phyloP scores from a whole-genome alignment of 1,284 basidiomycete species.

The Termitomyces sp. region DNA sequence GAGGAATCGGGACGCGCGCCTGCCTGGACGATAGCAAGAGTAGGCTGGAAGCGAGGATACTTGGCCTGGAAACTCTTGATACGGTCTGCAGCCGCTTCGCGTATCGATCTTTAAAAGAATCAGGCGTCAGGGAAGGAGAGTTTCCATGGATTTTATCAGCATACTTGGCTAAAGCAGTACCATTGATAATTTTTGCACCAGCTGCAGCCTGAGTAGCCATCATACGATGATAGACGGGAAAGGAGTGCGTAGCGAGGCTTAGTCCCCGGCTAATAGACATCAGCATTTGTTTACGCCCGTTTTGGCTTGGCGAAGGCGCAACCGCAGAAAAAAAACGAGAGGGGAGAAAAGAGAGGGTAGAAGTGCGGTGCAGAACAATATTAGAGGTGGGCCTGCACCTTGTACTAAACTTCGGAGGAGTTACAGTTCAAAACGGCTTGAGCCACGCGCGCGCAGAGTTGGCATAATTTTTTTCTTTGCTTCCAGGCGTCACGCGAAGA shows the following conservation, averaged over 20 bases:
- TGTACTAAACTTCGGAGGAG: conserved; percentile 7
- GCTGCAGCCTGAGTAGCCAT: conserved; percentile 67
- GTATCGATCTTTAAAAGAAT: conserved; percentile 60
- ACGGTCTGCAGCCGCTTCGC: conserved; percentile 63
- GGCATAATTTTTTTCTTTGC: conserved; percentile 5
- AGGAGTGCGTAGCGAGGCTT: conserved; percentile 23
- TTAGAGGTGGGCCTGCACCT: conserved; percentile 16
- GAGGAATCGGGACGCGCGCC: conserved; percentile 87
- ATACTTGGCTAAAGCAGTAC: conserved; percentile 84
- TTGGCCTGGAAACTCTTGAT: conserved; percentile 59
- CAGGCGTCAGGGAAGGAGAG: neutral
- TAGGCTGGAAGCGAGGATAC: conserved; percentile 83
- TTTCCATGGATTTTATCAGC: conserved; percentile 9
- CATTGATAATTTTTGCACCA: conserved; percentile 74
- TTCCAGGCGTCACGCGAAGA: conserved; percentile 1
- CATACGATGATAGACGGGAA: conserved; percentile 40
- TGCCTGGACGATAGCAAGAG: conserved; percentile 92
- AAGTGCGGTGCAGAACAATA: neutral
- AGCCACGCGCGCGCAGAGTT: neutral
- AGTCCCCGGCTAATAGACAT: conserved; percentile 20
- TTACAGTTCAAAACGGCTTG: neutral
- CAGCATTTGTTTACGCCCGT: conserved; percentile 25
- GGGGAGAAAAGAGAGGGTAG: conserved; percentile 1
- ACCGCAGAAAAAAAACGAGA: conserved; percentile 7
- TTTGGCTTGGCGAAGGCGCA: conserved; percentile 13